Evolutionary conservation across 306 rosid species (phyloP), one percentile per base, ranked within the genome.

Genomic region (Vachellia collinsii): DNA sequence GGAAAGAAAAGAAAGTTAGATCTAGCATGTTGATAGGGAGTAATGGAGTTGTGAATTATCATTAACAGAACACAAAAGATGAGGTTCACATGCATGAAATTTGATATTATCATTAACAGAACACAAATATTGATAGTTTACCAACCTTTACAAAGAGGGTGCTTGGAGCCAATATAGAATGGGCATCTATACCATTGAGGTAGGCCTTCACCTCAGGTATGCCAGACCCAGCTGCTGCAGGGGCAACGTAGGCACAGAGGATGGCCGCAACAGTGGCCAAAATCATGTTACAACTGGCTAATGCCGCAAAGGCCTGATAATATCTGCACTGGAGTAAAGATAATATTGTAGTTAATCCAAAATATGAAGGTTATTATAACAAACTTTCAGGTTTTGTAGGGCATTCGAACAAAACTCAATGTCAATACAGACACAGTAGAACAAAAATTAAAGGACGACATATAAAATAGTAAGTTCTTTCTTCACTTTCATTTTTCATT

Each of bases 161-260:
- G 16, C 82, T 85, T 37, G 96, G 95, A 75, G 97, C 96, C 87
- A 93, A 76, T 83, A 91, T 91, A 48, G 94, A 87, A 77, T 86
- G 86, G 61, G 93, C 85, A 80, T 93, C 97, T 56, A 93, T 63
- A 23, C 97, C 97, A 53, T 93, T 93, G 82, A 93, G 97, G 80
- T 92, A 92, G 56, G 97, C 95, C 89, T 92, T 92, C 77, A 92
- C 97, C 87, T 92, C 97, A 20, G 97, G 97, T 77, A 93, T 91
- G 62, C 97, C 96, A 10, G 97, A 93, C 22, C 97, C 97, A 11
- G 97, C 95, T 48, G 97, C 97, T 56, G 94, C 94, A 16, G 97
- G 97, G 71, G 91, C 87, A 61, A 91, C 44, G 80, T 79, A 93
- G 71, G 92, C 95, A 74, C 97, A 93, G 11, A 93, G 88, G 34